Conservation (phyloP, 2,329 filamentous ascomycete species). For the Xylariaceae sp. region DNA sequence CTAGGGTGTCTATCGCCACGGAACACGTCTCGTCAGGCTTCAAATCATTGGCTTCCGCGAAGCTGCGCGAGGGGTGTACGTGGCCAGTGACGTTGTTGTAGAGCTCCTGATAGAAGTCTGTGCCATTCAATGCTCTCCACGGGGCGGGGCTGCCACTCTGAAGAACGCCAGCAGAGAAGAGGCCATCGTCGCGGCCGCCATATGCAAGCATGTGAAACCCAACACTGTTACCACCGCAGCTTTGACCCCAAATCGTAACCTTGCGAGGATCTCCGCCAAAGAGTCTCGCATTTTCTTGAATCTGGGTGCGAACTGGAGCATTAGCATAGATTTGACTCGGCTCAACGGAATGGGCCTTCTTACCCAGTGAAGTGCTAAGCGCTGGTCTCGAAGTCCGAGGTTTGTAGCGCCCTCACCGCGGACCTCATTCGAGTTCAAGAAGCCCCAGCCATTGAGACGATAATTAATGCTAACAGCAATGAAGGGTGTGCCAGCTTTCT, state of each 20-base stretch:
- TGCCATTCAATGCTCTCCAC: constrained; percentile 4
- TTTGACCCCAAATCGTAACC: constrained; percentile 10
- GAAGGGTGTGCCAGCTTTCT: constrained; percentile 2
- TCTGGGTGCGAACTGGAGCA: constrained; percentile 7
- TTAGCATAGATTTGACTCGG: not conserved
- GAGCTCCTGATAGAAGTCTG: constrained; percentile 2
- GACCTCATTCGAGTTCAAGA: constrained; percentile 9
- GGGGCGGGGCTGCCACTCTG: constrained; percentile 5
- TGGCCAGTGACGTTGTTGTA: constrained; percentile 5
- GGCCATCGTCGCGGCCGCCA: constrained; percentile 4
- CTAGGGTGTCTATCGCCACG: constrained; percentile 2
- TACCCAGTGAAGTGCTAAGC: constrained; percentile 11
- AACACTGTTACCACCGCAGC: constrained; percentile 9
- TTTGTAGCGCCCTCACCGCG: constrained; percentile 6
- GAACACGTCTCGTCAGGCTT: not conserved
- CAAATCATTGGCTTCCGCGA: constrained; percentile 1
- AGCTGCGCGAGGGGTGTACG: not conserved
- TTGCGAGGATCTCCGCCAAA: constrained; percentile 10
- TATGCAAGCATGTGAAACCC: constrained; percentile 4
- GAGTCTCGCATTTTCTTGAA: constrained; percentile 9
- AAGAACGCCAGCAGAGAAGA: constrained; percentile 5
- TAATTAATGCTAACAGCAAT: constrained; percentile 13
- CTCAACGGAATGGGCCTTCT: not conserved
- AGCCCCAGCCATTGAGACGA: constrained; percentile 13
- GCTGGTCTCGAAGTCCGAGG: constrained; percentile 13